Percentiles rank a stretch among this genome's conserved stretches.
phyloP scores from a whole-genome alignment of 805 yeast species.

The Lachancea waltii region DNA sequence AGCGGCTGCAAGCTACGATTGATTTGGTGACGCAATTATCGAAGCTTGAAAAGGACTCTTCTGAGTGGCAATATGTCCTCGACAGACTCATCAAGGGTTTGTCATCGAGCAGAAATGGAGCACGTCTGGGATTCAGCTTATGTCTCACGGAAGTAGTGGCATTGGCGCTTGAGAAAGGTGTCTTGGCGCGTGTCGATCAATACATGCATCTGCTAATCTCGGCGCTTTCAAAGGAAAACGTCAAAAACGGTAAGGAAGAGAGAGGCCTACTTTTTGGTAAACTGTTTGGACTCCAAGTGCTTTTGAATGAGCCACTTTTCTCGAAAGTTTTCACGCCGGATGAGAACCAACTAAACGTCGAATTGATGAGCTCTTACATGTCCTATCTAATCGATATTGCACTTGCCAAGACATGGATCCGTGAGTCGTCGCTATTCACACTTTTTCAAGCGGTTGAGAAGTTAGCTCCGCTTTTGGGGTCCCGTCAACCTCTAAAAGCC shows the following conservation, averaged over 20 bases:
- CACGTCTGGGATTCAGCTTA: constrained; percentile 82
- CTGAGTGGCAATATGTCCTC: constrained; percentile 79
- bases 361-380: constrained; percentile 38
- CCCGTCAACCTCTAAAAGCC: constrained; percentile 16
- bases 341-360: constrained; percentile 13
- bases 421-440: constrained; percentile 74
- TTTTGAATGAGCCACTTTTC: constrained; percentile 49
- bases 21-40: constrained; percentile 55
- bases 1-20: constrained; percentile 68
- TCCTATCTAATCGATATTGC: constrained; percentile 51
- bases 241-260: constrained; percentile 71
- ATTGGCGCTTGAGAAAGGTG: constrained; percentile 29
- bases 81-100: constrained; percentile 75
- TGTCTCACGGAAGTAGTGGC: constrained; percentile 66
- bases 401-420: constrained; percentile 67
- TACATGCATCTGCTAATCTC: constrained; percentile 20
- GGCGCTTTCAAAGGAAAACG: constrained; percentile 35
- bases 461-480: constrained; percentile 19
- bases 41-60: constrained; percentile 33
- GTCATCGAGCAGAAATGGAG: constrained; percentile 73
- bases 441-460: constrained; percentile 47
- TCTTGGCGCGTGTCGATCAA: constrained; percentile 14
- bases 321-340: constrained; percentile 16
- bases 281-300: constrained; percentile 74
- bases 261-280: constrained; percentile 76